These are phyloP conservation scores for Scedosporium minutisporum DNA, from an alignment of 2,329 filamentous ascomycete genomes.

Conservation along the genomic window DNA sequence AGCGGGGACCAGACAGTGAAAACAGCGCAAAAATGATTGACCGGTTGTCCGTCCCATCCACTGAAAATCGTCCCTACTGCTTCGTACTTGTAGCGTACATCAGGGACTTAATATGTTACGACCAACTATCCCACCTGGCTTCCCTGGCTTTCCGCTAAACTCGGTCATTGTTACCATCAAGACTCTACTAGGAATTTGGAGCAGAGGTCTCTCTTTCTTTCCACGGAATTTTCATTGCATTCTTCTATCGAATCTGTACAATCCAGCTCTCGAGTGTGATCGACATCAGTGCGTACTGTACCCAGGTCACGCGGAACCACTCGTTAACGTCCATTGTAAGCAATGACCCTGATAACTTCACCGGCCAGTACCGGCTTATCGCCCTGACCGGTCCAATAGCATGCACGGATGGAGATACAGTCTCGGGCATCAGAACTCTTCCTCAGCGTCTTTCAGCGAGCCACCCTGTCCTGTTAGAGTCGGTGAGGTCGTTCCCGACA, in stretches of 20 bases:
- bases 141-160: not conserved
- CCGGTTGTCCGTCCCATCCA: not conserved
- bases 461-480: not conserved
- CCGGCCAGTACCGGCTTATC: conserved; percentile 5
- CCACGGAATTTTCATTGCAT: not conserved
- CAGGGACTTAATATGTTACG: no score
- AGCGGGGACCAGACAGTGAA: not conserved
- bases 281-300: not conserved
- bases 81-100: not conserved
- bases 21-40: not conserved
- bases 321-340: not conserved
- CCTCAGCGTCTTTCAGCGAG: not conserved
- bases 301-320: not conserved
- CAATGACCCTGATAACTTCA: not conserved
- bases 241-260: not conserved
- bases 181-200: not conserved
- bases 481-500: not conserved
- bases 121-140: no score
- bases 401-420: not conserved
- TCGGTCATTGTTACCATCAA: no score
- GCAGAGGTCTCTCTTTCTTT: not conserved
- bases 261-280: not conserved
- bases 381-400: not conserved
- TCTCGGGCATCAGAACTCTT: not conserved
- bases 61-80: not conserved